Conservation (phyloP, 306 rosid species). For the Aeschynomene evenia region DNA sequence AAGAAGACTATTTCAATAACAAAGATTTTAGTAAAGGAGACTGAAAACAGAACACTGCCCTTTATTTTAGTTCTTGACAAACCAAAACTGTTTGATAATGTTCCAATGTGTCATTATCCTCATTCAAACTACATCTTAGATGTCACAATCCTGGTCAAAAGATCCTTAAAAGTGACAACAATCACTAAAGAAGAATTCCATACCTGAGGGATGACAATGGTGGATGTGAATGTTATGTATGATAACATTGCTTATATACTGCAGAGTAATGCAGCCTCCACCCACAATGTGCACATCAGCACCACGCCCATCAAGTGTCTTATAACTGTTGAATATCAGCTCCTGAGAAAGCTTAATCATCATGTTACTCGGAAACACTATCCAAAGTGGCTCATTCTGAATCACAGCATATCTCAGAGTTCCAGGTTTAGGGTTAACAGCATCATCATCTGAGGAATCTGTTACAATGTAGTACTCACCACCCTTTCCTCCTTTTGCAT, state of each 20-base stretch:
- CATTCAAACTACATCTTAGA: neutral
- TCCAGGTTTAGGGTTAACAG: conserved; percentile 79
- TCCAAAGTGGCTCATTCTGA: conserved; percentile 79
- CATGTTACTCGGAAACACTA: conserved; percentile 89
- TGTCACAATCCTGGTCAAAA: neutral
- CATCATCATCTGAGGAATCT: conserved; percentile 75
- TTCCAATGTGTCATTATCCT: neutral
- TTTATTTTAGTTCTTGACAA: neutral
- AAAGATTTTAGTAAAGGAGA: too few species aligned
- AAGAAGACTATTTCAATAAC: too few species aligned
- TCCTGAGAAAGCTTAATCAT: conserved; percentile 84
- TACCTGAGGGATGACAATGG: conserved; percentile 86
- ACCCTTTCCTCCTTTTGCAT: conserved; percentile 83
- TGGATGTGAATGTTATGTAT: conserved; percentile 91
- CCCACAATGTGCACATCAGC: conserved; percentile 95
- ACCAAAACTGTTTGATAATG: neutral
- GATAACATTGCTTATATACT: conserved; percentile 82
- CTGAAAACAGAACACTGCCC: neutral
- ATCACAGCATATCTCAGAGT: conserved; percentile 82
- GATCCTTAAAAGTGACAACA: too few species aligned
- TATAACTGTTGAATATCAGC: conserved; percentile 83
- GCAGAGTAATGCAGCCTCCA: conserved; percentile 93
- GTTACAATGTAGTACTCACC: conserved; percentile 85
- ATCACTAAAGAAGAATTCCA: neutral
- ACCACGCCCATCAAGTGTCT: conserved; percentile 90